These are phyloP conservation scores for Solanum piurae DNA, from an alignment of 257 asterid species.

Conservation along the genomic window DNA sequence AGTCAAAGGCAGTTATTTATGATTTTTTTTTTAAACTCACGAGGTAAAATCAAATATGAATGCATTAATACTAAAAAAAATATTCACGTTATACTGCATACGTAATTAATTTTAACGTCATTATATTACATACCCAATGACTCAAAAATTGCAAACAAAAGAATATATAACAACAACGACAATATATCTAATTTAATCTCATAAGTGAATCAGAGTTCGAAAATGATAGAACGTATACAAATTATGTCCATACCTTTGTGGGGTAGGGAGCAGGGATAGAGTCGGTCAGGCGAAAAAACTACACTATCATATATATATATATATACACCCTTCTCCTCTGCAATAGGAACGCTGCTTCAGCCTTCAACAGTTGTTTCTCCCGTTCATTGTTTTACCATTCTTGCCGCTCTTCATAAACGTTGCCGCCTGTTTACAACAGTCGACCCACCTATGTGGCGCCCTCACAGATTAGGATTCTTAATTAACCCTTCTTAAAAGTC, in stretches of 20 bases:
- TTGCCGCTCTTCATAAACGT: too few species aligned
- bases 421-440: too few species aligned
- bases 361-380: too few species aligned
- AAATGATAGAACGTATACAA: not conserved
- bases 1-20: not conserved
- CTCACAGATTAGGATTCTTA: too few species aligned
- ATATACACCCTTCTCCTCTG: too few species aligned
- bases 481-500: too few species aligned
- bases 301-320: not conserved
- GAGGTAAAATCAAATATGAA: not conserved
- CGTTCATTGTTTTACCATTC: too few species aligned
- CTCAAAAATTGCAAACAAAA: not conserved
- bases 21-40: not conserved
- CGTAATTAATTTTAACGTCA: not conserved
- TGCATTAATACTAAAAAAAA: not conserved
- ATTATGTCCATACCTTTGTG: not conserved
- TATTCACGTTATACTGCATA: not conserved
- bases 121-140: not conserved
- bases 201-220: not conserved
- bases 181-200: not conserved
- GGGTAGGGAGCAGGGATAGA: not conserved
- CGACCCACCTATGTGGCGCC: too few species aligned
- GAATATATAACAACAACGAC: not conserved
- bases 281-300: not conserved
- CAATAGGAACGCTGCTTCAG: too few species aligned